Base-by-base conservation (phyloP, 106 monocot genomes). In the Chionographis japonica region DNA sequence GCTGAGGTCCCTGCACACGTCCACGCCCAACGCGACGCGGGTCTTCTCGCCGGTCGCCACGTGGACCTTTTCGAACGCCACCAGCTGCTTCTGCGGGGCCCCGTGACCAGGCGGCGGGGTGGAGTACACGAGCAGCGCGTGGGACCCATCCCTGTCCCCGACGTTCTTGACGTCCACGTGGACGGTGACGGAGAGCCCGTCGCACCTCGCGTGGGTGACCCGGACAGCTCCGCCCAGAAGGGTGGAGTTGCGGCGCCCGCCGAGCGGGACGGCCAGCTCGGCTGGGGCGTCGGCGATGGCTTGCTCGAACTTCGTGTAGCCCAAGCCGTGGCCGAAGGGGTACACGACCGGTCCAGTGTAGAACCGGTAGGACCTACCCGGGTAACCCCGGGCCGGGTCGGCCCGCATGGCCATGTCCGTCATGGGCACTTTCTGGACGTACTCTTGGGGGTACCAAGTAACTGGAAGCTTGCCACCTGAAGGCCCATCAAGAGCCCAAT, bases 361-460 rank as follows among this genome's bases (percentile, higher is more conserved):
- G 79, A 95, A 95, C 37, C 86, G 72, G 62, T 95, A 88, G 8
- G 91, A 68, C 49, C 95, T 69, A 35, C 95, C 95, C 8, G 95
- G 91, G 67, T 91, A 88, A 39, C 77, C 79, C 3, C 65, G 56
- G 15, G 68, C 46, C 15, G 74, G 71, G 66, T 88, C 72, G 12
- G 88, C 51, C 37, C 91, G 72, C 85, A 95, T 83, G 11, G 74
- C 68, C 91, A 91, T 91, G 38, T 87, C 74, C 4, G 87, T 88
- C 95, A 95, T 95, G 2, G 84, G 59, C 6, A 91, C 78, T 58
- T 46, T 79, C 4, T 68, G 37, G 8, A 84, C 71, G 63, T 58
- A 95, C n/a, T 68, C 86, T 56, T 85, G 74, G 2, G 90, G 86
- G 63, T 95, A 95, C 95, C 95, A 95, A 37, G 95, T 95, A 76